Evolutionary conservation across 331 rosid genomes (phyloP), one percentile per base, ranked within the genome.

Genomic region (Spiraea crenata): DNA sequence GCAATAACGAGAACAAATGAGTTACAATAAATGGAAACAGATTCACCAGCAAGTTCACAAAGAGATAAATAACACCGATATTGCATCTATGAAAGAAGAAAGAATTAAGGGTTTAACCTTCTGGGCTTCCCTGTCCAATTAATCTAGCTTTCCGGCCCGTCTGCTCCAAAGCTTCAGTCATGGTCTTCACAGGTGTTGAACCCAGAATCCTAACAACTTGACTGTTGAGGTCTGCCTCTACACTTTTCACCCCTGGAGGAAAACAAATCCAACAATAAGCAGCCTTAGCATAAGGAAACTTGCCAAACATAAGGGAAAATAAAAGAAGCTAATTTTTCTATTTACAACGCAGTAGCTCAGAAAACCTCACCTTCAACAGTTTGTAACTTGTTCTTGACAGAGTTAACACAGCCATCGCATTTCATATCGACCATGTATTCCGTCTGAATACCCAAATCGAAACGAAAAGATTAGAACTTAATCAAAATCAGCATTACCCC

Each of bases 341-440:
- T 13, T 34, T 5, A 31, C 2, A 44, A 31, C 2, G 63, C 34
- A 44, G 20, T 42, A 57, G 57, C 35, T 45, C 65, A 59, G 37
- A 64, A 80, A 49, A 50, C 78, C 10, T 84, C 46, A 93, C 99
- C 97, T 17, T 81, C 46, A 9, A 87, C 47, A 6, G 80, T 76
- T 78, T 87, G 82, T 74, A 93, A 76, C 83, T 93, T 93, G 64
- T 70, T 82, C 87, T 87, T 91, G 58, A 93, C 99, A 25, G 96
- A 78, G 63, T 79, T 86, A 72, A 89, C 97, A 75, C 97, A 93
- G 44, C 95, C 92, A 76, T 86, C 95, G 51, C 97, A 93, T 59
- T 63, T 89, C 99, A 93, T 91, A 86, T 93, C 97, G 78, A 93
- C 97, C 97, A 91, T 91, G 80, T 80, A 93, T 77, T 91, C 97